Percentiles rank a stretch among this genome's conserved stretches.
Evolutionary conservation across 2,329 filamentous ascomycete species (phyloP).

Genomic region (Colletotrichum sp.): DNA sequence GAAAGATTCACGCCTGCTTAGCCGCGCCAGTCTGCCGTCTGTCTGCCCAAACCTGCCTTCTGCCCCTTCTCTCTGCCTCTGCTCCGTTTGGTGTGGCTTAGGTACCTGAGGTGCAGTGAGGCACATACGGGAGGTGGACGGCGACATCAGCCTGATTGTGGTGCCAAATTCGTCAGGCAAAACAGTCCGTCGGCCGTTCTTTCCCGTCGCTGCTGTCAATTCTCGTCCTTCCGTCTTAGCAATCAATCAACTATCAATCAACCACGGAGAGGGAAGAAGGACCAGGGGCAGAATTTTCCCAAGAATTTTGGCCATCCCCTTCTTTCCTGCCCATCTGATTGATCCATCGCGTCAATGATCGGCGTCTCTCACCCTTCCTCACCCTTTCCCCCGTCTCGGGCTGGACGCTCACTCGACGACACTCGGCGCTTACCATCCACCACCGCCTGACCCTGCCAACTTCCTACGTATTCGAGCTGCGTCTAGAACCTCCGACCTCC

Average conservation of each 20-base stretch:
- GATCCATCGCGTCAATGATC: slow-evolving; percentile 3
- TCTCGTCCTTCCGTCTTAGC: neutral
- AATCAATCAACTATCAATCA: neutral
- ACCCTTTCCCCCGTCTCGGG: neutral
- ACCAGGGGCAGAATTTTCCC: neutral
- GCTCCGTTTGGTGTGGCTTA: neutral
- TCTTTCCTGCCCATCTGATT: neutral
- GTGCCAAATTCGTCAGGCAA: neutral
- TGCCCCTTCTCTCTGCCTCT: neutral
- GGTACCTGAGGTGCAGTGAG: neutral
- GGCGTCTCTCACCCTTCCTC: neutral
- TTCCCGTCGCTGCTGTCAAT: neutral
- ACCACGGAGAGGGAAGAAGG: neutral
- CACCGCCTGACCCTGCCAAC: neutral
- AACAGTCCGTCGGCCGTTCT: neutral
- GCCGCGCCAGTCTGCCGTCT: neutral
- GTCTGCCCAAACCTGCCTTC: neutral
- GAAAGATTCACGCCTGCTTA: neutral
- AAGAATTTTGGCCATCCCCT: neutral
- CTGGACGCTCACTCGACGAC: neutral
- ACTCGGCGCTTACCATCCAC: neutral
- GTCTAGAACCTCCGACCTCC: slow-evolving; percentile 2
- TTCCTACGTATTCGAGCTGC: slow-evolving; percentile 2
- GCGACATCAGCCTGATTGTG: neutral
- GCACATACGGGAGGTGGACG: neutral